These are phyloP conservation scores for Limnomonas spitsbergensis DNA, from an alignment of 139 green algal genomes.

Conservation along the genomic window DNA sequence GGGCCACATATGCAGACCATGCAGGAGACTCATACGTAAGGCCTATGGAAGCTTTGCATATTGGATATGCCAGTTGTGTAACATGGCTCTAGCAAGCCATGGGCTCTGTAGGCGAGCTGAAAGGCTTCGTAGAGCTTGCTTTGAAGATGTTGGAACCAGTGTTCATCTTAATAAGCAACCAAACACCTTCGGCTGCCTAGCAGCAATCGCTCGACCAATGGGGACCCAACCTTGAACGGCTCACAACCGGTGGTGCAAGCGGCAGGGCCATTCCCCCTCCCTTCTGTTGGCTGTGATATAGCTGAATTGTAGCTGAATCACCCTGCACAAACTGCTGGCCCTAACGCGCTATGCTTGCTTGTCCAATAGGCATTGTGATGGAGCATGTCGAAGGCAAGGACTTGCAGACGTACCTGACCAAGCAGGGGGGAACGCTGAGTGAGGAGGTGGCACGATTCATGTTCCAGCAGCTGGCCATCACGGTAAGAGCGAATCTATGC, in stretches of 20 bases:
- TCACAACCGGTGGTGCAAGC: not conserved
- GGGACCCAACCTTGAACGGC: not conserved
- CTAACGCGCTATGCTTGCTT: not conserved
- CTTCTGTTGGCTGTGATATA: not conserved
- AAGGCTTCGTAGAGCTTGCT: too few relatives aligned
- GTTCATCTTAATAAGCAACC: too few relatives aligned
- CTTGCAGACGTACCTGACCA: slow-evolving; percentile 65
- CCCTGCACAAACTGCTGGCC: not conserved
- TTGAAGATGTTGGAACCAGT: too few relatives aligned
- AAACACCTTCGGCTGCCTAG: not conserved
- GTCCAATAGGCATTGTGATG: slow-evolving; percentile 64
- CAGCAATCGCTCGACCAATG: not conserved
- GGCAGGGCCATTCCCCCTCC: not conserved
- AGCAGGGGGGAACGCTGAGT: not conserved
- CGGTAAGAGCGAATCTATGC: slow-evolving; percentile 33
- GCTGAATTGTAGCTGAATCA: too few relatives aligned
- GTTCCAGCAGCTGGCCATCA: slow-evolving; percentile 55
- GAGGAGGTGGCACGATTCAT: slow-evolving; percentile 12
- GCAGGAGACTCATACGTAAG: too few relatives aligned
- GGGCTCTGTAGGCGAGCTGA: too few relatives aligned
- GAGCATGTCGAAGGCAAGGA: slow-evolving; percentile 74
- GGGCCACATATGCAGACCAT: too few relatives aligned
- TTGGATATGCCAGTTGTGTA: too few relatives aligned
- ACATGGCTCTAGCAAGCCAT: too few relatives aligned
- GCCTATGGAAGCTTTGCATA: too few relatives aligned